Conservation (phyloP, 2,329 filamentous ascomycete species). For the Monosporascus sp. region DNA sequence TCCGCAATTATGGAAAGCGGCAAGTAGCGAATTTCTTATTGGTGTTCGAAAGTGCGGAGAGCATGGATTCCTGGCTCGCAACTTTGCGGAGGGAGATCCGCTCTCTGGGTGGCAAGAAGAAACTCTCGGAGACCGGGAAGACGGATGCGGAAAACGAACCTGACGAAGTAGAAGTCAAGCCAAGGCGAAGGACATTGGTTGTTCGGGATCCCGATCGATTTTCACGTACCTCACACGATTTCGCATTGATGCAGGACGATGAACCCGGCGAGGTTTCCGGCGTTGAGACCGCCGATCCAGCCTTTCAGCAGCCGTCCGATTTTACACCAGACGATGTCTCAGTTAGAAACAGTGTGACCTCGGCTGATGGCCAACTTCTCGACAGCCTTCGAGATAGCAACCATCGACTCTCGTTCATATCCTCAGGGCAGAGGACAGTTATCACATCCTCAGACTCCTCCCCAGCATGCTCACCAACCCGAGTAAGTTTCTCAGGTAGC, state of each 20-base stretch:
- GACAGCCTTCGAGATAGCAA: conserved; percentile 47
- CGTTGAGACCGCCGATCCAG: conserved; percentile 21
- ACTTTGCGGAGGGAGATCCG: conserved; percentile 66
- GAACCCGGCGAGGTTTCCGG: conserved; percentile 17
- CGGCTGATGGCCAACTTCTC: conserved; percentile 53
- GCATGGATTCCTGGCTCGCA: conserved; percentile 73
- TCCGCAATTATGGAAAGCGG: conserved; percentile 51
- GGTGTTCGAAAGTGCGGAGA: conserved; percentile 65
- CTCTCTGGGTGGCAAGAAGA: conserved; percentile 60
- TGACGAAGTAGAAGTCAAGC: conserved; percentile 30
- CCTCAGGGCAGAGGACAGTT: conserved; percentile 55
- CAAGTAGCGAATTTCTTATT: conserved; percentile 61
- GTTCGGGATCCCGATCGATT: conserved; percentile 43
- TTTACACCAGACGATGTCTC: conserved; percentile 49
- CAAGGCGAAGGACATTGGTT: conserved; percentile 42
- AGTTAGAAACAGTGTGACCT: conserved; percentile 50
- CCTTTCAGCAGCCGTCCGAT: conserved; percentile 29
- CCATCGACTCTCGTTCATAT: conserved; percentile 54
- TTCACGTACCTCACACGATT: conserved; percentile 32
- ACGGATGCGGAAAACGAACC: conserved; percentile 36
- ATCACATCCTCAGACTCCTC: conserved; percentile 55
- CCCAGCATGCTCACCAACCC: conserved; percentile 49
- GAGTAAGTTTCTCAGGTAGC: conserved; percentile 43
- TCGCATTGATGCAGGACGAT: conserved; percentile 27
- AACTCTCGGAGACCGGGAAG: conserved; percentile 53